Base-by-base conservation (phyloP, 805 yeast genomes). In the Lipomyces yamadae region DNA sequence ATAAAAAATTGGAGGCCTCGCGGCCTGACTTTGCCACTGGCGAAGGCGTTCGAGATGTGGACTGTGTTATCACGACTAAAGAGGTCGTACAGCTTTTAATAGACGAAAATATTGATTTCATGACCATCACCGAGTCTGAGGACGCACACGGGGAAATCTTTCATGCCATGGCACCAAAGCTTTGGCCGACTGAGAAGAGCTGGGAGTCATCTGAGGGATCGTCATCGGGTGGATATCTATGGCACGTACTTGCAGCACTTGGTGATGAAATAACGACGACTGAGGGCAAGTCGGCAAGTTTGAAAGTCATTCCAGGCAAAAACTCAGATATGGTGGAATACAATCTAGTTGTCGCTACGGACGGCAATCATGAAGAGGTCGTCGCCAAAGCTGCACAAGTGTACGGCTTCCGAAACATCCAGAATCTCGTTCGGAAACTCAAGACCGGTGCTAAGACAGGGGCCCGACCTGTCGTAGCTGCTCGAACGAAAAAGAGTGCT, bases 321-420 rank as follows among this genome's bases (percentile, higher is more conserved):
- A 94, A 94, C 76, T 75, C 85, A 3, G 98, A 93, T 74, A 83
- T 90, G 30, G 82, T 83, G 64, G 98, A 94, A 76, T 81, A 86
- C 73, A 81, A 88, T 35, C 78, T 94, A 32, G 74, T 86, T 8
- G 76, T 81, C 68, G 15, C 29, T 24, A 24, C 24, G 2, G 52
- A 57, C 1, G 74, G 76, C 11, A 72, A 15, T 73, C 67, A 56
- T 2, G 78, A 76, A 0, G 74, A 74, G 5, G 78, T 83, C 5
- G 42, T 93, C 70, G 83, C 86, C 64, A 76, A 86, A 71, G 80
- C 90, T 70, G 84, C 89, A 63, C 86, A 88, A 48, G 87, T 94
- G 0, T 93, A 93, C 76, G 99, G 99, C 30, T 95, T 95, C 78
- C 84, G 94, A 69, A 95, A 95, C 77, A 94, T 95, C 68, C 99